phyloP scores from a whole-genome alignment of 2,329 filamentous ascomycete species.

The Paracoccidioides brasiliensis region DNA sequence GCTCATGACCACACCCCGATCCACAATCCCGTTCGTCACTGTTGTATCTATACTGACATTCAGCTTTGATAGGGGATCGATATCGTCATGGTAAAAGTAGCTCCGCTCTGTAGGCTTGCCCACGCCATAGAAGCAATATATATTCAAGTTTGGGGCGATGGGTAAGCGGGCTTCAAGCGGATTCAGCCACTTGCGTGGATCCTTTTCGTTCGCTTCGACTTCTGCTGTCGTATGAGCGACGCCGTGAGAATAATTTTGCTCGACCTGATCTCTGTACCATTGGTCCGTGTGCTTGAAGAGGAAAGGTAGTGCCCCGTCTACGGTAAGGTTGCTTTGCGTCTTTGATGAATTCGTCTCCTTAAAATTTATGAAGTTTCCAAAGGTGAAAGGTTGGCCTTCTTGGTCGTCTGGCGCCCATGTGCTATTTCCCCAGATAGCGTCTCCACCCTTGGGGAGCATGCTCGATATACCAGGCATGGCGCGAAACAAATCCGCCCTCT shows the following conservation, averaged over 20 bases:
- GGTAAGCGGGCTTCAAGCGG: conserved; percentile 85
- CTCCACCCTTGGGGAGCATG: conserved; percentile 90
- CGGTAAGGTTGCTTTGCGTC: conserved; percentile 60
- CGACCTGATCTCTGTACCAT: conserved; percentile 70
- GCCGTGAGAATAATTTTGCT: conserved; percentile 71
- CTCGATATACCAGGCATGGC: conserved; percentile 94
- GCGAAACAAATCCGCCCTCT: conserved; percentile 85
- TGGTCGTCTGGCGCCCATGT: conserved; percentile 80
- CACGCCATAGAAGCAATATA: conserved; percentile 93
- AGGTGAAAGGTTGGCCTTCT: conserved; percentile 59
- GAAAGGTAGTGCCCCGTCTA: conserved; percentile 63
- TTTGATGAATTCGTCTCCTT: conserved; percentile 50
- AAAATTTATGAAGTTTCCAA: conserved; percentile 77
- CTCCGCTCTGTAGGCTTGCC: conserved; percentile 86
- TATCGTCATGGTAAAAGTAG: conserved; percentile 76
- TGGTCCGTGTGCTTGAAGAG: conserved; percentile 64
- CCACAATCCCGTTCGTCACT: conserved; percentile 37
- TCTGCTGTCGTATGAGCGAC: conserved; percentile 67
- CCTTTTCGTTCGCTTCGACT: conserved; percentile 69
- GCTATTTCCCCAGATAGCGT: conserved; percentile 85
- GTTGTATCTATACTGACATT: conserved; percentile 42
- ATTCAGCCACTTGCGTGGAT: conserved; percentile 81
- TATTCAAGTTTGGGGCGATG: conserved; percentile 75
- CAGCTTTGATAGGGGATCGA: conserved; percentile 46
- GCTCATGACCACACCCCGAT: conserved; percentile 88